Evolutionary conservation across 305 asterid genomes (phyloP).

Genomic region (Caryopteris hybrid): DNA sequence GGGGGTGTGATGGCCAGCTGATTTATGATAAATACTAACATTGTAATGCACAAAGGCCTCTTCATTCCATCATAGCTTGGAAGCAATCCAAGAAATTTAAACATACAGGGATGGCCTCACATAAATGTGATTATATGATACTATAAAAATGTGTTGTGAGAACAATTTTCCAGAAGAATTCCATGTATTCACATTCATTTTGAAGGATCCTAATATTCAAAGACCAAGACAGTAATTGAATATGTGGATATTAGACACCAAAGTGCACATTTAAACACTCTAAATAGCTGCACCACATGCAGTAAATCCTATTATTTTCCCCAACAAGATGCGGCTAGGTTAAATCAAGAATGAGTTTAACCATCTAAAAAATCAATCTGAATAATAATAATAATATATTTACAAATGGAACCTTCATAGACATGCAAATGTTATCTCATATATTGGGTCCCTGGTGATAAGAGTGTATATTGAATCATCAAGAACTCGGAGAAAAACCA

Average conservation of each 20-base stretch:
- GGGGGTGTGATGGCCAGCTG: neutral
- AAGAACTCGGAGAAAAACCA: no score
- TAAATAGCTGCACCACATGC: conserved; percentile 12
- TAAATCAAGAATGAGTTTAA: conserved; percentile 9
- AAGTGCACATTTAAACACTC: neutral
- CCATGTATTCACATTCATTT: neutral
- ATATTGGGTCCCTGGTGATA: no score
- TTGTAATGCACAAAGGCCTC: conserved; percentile 3
- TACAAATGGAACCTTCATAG: conserved; percentile 16
- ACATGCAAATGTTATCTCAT: no score
- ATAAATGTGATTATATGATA: neutral
- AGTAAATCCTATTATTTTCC: neutral
- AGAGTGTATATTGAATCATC: no score
- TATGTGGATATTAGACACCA: neutral
- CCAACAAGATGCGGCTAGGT: neutral
- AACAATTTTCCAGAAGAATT: conserved; percentile 13
- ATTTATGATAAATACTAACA: neutral
- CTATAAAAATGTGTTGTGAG: neutral
- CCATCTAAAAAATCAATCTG: neutral
- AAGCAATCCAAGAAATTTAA: neutral
- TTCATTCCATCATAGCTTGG: conserved; percentile 11
- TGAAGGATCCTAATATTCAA: neutral
- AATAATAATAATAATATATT: conserved; percentile 1
- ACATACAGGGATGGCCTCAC: neutral
- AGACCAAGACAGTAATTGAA: conserved; percentile 5